A percentile compares a stretch with the other conserved stretches of the same genome.
Conservation (phyloP, 345 rosid species). For the Aegle marmelos region DNA sequence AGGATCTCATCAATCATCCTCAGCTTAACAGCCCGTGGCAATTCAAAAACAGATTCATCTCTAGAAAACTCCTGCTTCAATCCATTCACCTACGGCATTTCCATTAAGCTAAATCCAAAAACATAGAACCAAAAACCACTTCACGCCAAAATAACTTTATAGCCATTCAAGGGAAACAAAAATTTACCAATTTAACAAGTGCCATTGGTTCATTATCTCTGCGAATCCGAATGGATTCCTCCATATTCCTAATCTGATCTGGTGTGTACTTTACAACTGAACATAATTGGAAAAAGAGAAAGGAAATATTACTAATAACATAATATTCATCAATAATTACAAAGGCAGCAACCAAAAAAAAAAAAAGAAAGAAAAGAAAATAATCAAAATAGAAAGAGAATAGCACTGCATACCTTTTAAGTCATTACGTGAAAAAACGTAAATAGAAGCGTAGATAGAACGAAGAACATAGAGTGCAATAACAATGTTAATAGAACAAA, state of each 20-base stretch:
- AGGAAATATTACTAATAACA: neutral
- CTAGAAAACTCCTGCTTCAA: slow-evolving; percentile 40
- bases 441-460: slow-evolving; percentile 75
- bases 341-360: neutral
- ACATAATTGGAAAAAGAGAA: slow-evolving; percentile 8
- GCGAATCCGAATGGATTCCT: slow-evolving; percentile 85
- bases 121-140: neutral
- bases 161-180: neutral
- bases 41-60: slow-evolving; percentile 37
- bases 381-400: neutral
- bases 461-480: slow-evolving; percentile 90
- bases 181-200: slow-evolving; percentile 64
- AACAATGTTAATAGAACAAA: slow-evolving; percentile 87
- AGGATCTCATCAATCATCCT: slow-evolving; percentile 71
- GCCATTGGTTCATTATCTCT: slow-evolving; percentile 56
- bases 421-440: slow-evolving; percentile 53
- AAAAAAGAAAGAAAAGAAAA: neutral
- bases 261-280: slow-evolving; percentile 69
- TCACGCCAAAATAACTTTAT: neutral
- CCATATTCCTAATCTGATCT: slow-evolving; percentile 86
- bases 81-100: slow-evolving; percentile 51
- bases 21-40: slow-evolving; percentile 52
- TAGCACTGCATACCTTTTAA: slow-evolving; percentile 23
- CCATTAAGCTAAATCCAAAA: slow-evolving; percentile 2
- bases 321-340: neutral